Percentiles rank a stretch among this genome's conserved stretches.
These are phyloP conservation scores for Scenedesmus sp. DNA, from an alignment of 163 green algal genomes.

Conservation along the genomic window DNA sequence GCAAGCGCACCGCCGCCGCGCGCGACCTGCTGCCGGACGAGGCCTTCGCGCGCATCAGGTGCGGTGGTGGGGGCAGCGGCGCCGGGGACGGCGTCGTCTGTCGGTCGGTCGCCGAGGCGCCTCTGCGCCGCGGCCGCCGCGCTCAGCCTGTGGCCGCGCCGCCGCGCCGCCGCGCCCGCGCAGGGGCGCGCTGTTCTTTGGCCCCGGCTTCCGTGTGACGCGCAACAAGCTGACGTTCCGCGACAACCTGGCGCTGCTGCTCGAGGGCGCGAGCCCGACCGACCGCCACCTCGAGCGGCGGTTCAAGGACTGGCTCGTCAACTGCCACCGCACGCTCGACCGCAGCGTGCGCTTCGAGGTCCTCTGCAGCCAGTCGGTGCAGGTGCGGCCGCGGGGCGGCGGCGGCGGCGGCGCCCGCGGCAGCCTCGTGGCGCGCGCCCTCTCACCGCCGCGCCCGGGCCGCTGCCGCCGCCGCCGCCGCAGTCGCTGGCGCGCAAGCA, in stretches of 20 bases:
- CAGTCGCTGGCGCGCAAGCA: slow-evolving; percentile 55
- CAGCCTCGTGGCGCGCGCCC: too few relatives aligned
- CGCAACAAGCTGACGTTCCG: slow-evolving; percentile 84
- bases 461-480: not conserved
- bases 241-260: slow-evolving; percentile 74
- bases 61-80: too few relatives aligned
- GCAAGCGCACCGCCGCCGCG: slow-evolving; percentile 58
- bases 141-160: not conserved
- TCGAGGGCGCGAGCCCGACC: slow-evolving; percentile 50
- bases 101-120: too few relatives aligned
- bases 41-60: slow-evolving; percentile 68
- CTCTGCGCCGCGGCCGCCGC: too few relatives aligned
- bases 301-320: slow-evolving; percentile 75
- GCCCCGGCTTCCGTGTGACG: slow-evolving; percentile 78
- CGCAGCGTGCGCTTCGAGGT: slow-evolving; percentile 67
- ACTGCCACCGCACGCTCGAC: slow-evolving; percentile 77
- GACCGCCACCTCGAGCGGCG: slow-evolving; percentile 68
- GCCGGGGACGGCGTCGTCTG: too few relatives aligned
- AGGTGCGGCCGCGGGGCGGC: too few relatives aligned
- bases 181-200: slow-evolving; percentile 87
- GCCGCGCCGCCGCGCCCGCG: not conserved
- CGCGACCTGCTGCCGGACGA: slow-evolving; percentile 79
- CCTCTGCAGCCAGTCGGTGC: slow-evolving; percentile 51
- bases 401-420: too few relatives aligned
- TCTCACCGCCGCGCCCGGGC: too few relatives aligned